phyloP scores from a whole-genome alignment of 441 rosid genomes.

The California macrophylla region DNA sequence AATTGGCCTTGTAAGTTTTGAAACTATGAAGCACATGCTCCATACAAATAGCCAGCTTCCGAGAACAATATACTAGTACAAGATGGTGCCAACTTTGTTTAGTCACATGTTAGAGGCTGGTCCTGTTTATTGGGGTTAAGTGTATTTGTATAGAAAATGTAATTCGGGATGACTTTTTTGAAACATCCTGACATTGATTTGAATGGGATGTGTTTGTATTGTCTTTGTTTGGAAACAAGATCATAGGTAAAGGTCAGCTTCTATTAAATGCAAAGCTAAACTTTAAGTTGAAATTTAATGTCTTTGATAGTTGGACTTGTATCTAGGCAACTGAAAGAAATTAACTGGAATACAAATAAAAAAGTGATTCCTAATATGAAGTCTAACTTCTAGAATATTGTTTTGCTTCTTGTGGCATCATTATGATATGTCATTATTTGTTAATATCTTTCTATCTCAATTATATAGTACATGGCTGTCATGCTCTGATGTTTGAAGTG shows the following conservation, averaged over 20 bases:
- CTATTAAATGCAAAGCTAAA: not conserved
- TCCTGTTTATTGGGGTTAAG: not conserved
- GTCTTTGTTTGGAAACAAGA: not conserved
- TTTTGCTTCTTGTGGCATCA: not conserved
- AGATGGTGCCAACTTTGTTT: not conserved
- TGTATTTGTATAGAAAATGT: not conserved
- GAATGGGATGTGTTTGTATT: not conserved
- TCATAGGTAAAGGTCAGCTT: not conserved
- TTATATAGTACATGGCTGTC: too few species aligned
- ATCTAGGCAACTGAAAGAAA: not conserved
- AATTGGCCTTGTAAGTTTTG: not conserved
- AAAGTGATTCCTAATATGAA: not conserved
- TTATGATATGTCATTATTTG: not conserved
- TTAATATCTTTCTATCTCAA: not conserved
- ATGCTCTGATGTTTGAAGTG: not conserved
- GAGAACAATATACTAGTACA: not conserved
- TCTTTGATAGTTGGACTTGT: not conserved
- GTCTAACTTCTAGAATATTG: not conserved
- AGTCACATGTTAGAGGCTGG: not conserved
- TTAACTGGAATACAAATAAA: not conserved
- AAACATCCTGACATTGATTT: not conserved
- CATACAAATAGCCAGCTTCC: not conserved
- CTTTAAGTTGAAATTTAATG: not conserved
- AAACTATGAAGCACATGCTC: not conserved
- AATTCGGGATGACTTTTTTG: not conserved